These are phyloP conservation scores for Yamadazyma sp. DNA, from an alignment of 805 yeast species.

Conservation along the genomic window DNA sequence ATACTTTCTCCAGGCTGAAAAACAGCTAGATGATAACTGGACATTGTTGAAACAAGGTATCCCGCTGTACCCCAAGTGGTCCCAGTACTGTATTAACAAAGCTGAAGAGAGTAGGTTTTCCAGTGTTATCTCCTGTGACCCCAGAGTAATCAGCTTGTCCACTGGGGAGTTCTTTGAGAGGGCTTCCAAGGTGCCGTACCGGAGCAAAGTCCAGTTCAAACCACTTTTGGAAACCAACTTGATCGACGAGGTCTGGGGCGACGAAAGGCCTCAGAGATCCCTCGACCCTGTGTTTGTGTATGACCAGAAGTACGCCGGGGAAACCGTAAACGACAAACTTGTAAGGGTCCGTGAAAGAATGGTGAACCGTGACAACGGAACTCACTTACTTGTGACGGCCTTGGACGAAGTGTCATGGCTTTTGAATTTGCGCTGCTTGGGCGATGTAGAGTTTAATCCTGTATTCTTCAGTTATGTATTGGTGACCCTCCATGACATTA, in stretches of 20 bases:
- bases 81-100: constrained; percentile 61
- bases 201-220: constrained; percentile 26
- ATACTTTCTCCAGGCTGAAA: constrained; percentile 86
- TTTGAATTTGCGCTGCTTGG: constrained; percentile 59
- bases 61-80: constrained; percentile 75
- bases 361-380: constrained; percentile 17
- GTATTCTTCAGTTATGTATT: constrained; percentile 74
- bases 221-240: constrained; percentile 33
- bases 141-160: constrained; percentile 60
- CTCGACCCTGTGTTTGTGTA: constrained; percentile 32
- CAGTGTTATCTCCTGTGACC: constrained; percentile 78
- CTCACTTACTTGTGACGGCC: constrained; percentile 49
- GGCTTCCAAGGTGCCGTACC: constrained; percentile 19
- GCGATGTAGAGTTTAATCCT: constrained; percentile 82
- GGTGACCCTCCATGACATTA: constrained; percentile 32
- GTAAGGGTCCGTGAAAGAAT: constrained; percentile 31
- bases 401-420: constrained; percentile 93
- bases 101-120: constrained; percentile 50
- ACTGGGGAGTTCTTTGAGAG: constrained; percentile 43
- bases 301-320: constrained; percentile 34
- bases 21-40: constrained; percentile 78
- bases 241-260: constrained; percentile 41
- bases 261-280: constrained; percentile 34
- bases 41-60: constrained; percentile 74
- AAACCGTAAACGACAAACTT: constrained; percentile 31